Evolutionary conservation across 1,284 basidiomycete species (phyloP).

Genomic region (Ustilago crameri): DNA sequence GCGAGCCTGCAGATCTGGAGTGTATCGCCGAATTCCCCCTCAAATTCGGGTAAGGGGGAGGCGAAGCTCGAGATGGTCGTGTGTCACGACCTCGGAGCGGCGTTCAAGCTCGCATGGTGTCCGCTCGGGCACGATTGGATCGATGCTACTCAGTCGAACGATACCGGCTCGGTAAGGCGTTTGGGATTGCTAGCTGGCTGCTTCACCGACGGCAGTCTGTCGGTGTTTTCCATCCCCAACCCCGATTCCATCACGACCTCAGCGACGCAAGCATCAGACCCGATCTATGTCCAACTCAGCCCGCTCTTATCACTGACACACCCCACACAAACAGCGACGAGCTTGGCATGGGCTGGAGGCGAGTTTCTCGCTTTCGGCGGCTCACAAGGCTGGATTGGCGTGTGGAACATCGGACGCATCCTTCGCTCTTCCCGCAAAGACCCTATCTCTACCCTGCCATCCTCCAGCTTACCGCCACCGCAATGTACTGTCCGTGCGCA

Average conservation of each 20-base stretch:
- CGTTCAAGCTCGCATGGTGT: slow-evolving; percentile 42
- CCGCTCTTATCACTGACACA: slow-evolving; percentile 30
- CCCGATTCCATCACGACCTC: slow-evolving; percentile 7
- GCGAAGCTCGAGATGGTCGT: slow-evolving; percentile 41
- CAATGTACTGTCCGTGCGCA: slow-evolving; percentile 28
- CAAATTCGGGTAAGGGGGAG: slow-evolving; percentile 11
- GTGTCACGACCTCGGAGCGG: slow-evolving; percentile 31
- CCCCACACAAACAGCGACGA: slow-evolving; percentile 14
- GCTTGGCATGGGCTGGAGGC: slow-evolving; percentile 46
- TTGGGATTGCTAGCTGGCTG: slow-evolving; percentile 46
- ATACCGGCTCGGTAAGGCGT: background rate
- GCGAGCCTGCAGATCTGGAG: slow-evolving; percentile 54
- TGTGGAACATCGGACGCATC: slow-evolving; percentile 30
- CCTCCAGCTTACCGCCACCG: background rate
- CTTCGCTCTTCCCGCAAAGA: slow-evolving; percentile 5
- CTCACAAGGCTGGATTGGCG: slow-evolving; percentile 36
- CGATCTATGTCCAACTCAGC: slow-evolving; percentile 22
- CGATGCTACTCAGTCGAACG: background rate
- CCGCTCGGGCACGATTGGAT: slow-evolving; percentile 33
- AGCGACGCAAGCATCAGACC: background rate
- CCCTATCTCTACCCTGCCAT: too few species aligned
- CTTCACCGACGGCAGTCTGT: slow-evolving; percentile 45
- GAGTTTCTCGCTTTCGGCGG: slow-evolving; percentile 43
- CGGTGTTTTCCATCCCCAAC: slow-evolving; percentile 39
- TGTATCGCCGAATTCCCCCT: slow-evolving; percentile 23